A percentile compares a stretch with the other conserved stretches of the same genome.
phyloP scores from a whole-genome alignment of 177 flowering plant species.

The Vitis hybrid region DNA sequence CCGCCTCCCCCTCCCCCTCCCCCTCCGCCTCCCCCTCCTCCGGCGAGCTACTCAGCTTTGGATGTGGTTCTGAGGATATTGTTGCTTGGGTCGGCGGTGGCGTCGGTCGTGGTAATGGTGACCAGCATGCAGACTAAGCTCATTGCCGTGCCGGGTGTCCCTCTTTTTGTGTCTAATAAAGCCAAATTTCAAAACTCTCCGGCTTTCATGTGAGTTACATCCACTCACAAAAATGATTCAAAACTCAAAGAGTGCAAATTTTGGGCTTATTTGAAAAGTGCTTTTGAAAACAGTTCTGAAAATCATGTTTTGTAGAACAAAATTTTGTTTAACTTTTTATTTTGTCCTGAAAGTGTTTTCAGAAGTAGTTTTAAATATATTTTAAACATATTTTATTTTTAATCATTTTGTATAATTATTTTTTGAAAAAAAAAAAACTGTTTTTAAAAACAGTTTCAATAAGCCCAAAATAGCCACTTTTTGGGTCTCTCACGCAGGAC shows the following conservation, averaged over 20 bases:
- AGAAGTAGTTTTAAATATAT: too few relatives aligned
- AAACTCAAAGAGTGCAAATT: background rate
- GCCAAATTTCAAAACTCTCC: conserved; percentile 55
- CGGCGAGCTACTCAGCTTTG: background rate
- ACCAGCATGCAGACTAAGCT: conserved; percentile 34
- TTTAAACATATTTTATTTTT: too few relatives aligned
- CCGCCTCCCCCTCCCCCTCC: background rate
- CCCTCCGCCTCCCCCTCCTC: background rate
- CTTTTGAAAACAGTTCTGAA: too few relatives aligned
- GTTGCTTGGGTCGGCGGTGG: conserved; percentile 24
- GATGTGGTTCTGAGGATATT: conserved; percentile 29
- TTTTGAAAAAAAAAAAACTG: too few relatives aligned
- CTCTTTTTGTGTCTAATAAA: background rate
- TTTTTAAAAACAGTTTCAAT: too few relatives aligned
- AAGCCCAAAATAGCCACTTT: too few relatives aligned
- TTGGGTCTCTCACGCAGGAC: too few relatives aligned
- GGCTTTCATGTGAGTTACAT: conserved; percentile 60
- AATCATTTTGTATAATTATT: too few relatives aligned
- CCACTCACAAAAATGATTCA: background rate
- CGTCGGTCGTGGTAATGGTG: conserved; percentile 29
- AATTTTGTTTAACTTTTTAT: too few relatives aligned
- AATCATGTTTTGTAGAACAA: too few relatives aligned
- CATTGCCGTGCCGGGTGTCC: background rate
- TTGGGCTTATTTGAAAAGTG: too few relatives aligned
- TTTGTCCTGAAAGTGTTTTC: too few relatives aligned